A percentile compares a stretch with the other conserved stretches of the same genome.
phyloP scores from a whole-genome alignment of 2,329 filamentous ascomycete species.

The Neopestalotiopsis sp. region DNA sequence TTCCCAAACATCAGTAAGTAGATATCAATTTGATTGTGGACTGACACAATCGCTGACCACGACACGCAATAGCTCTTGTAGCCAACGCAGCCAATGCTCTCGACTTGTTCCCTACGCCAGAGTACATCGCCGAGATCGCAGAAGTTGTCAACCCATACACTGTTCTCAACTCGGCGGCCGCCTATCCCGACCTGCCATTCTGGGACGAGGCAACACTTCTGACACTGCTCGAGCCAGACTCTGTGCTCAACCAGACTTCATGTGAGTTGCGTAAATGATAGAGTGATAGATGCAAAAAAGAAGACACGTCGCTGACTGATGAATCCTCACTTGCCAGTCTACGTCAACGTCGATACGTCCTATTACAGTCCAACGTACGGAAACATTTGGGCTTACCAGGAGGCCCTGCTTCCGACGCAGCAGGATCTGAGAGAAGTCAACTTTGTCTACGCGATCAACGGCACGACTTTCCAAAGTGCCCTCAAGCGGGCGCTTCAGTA shows the following conservation, averaged over 20 bases:
- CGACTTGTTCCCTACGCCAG: slow-evolving; percentile 16
- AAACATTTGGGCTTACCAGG: slow-evolving; percentile 28
- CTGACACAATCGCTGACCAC: neutral
- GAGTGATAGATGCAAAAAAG: too few relatives aligned
- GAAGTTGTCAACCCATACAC: slow-evolving; percentile 27
- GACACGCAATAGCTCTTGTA: slow-evolving; percentile 20
- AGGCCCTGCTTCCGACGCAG: slow-evolving; percentile 20
- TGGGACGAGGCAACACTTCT: slow-evolving; percentile 31
- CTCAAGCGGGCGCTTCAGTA: slow-evolving; percentile 34
- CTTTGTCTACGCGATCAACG: slow-evolving; percentile 25
- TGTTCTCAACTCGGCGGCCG: slow-evolving; percentile 19
- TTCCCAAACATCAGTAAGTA: slow-evolving; percentile 46
- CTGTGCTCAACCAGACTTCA: slow-evolving; percentile 26
- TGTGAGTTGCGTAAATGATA: slow-evolving; percentile 21
- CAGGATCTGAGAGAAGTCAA: slow-evolving; percentile 27
- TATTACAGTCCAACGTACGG: slow-evolving; percentile 28
- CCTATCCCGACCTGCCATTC: slow-evolving; percentile 25
- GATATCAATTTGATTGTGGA: neutral
- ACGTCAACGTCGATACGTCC: slow-evolving; percentile 29
- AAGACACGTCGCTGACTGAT: neutral
- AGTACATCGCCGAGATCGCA: slow-evolving; percentile 24
- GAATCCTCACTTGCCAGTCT: slow-evolving; percentile 20
- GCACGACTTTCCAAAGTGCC: slow-evolving; percentile 43
- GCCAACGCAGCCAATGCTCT: slow-evolving; percentile 22
- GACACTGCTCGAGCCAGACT: slow-evolving; percentile 22